Conservation (phyloP, 176 grass and related monocot species). For the Carex parvula region DNA sequence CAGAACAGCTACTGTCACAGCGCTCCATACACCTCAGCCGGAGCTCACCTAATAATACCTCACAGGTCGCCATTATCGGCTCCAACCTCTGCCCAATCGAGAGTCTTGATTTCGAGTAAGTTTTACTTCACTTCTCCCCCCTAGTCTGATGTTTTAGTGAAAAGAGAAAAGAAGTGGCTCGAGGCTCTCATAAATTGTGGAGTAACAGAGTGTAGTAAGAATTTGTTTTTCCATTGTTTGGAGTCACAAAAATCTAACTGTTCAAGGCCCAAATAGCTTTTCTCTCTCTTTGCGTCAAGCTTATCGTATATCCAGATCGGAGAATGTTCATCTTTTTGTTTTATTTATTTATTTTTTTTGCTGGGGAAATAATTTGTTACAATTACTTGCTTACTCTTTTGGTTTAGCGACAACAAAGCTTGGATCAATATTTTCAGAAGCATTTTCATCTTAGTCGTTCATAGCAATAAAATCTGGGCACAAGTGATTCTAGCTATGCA, state of each 20-base stretch:
- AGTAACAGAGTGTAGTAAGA: constrained; percentile 5
- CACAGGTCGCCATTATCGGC: constrained; percentile 92
- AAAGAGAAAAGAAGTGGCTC: background rate
- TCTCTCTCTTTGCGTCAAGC: background rate
- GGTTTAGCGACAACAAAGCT: background rate
- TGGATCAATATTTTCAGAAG: background rate
- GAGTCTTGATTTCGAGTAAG: constrained; percentile 95
- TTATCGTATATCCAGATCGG: background rate
- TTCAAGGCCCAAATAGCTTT: background rate
- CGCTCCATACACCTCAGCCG: constrained; percentile 47
- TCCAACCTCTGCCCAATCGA: constrained; percentile 90
- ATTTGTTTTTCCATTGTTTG: background rate
- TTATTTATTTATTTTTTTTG: background rate
- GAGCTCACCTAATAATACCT: constrained; percentile 60
- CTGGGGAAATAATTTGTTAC: background rate
- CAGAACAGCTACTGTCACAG: constrained; percentile 7
- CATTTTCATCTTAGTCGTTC: background rate
- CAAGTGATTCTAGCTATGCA: background rate
- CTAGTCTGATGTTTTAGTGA: background rate
- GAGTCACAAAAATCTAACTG: background rate
- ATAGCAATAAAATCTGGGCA: no score
- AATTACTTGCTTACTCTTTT: background rate
- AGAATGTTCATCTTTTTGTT: background rate
- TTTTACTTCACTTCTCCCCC: background rate
- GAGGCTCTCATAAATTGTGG: background rate